A percentile compares a stretch with the other conserved stretches of the same genome.
phyloP scores from a whole-genome alignment of 306 rosid species.

The Lablab purpureus region DNA sequence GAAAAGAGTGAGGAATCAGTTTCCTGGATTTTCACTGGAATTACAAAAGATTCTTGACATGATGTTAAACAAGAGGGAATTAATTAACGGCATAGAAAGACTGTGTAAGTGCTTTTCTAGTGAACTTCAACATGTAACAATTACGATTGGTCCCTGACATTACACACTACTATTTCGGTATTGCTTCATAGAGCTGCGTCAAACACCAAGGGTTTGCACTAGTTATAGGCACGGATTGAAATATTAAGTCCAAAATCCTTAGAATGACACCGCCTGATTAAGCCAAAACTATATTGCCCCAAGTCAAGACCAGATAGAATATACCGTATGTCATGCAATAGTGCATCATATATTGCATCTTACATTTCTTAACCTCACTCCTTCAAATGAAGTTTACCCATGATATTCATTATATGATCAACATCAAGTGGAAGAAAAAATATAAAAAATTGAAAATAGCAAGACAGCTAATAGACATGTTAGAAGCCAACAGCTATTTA shows the following conservation, averaged over 20 bases:
- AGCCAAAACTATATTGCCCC: constrained; percentile 7
- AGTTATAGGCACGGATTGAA: neutral
- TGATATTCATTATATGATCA: neutral
- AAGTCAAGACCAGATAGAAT: constrained; percentile 13
- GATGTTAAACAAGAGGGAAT: constrained; percentile 24
- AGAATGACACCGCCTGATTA: neutral
- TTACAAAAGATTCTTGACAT: neutral
- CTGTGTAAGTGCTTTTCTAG: neutral
- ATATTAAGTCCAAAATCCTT: constrained; percentile 7
- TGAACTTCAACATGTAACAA: constrained; percentile 9
- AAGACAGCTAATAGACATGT: constrained; percentile 3
- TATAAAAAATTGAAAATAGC: constrained; percentile 27
- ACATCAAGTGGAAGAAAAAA: neutral
- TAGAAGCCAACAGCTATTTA: constrained; percentile 21
- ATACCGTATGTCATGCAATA: neutral
- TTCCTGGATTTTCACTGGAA: constrained; percentile 28
- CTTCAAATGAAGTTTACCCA: constrained; percentile 21
- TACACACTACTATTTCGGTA: neutral
- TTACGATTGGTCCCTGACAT: neutral
- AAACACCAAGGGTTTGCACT: neutral
- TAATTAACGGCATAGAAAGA: neutral
- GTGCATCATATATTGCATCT: constrained; percentile 22
- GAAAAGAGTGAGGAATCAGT: constrained; percentile 5
- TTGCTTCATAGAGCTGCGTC: constrained; percentile 4
- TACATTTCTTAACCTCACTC: neutral